These are phyloP conservation scores for Sarocladium strictum DNA, from an alignment of 2,329 filamentous ascomycete genomes.

Conservation along the genomic window DNA sequence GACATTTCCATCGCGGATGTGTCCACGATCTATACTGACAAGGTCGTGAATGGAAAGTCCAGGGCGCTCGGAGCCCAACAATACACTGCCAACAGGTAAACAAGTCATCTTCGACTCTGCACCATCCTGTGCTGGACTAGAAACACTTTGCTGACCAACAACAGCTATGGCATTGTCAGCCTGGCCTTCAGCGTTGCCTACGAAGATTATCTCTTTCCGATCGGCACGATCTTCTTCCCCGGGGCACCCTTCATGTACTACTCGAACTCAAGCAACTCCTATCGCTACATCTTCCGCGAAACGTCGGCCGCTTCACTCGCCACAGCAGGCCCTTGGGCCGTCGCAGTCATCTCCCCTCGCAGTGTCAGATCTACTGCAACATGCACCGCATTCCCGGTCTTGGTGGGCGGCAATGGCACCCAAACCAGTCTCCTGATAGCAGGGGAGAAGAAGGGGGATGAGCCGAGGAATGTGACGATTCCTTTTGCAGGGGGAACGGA, in stretches of 20 bases:
- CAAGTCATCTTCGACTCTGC: neutral
- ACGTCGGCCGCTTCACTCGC: constrained; percentile 10
- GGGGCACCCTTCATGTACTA: constrained; percentile 27
- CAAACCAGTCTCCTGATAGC: constrained; percentile 1
- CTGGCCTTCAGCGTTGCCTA: constrained; percentile 19
- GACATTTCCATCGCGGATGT: constrained; percentile 31
- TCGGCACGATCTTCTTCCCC: constrained; percentile 24
- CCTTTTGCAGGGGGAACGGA: constrained; percentile 21
- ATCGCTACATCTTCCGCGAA: constrained; percentile 34
- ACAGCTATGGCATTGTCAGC: constrained; percentile 32
- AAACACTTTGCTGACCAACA: too few relatives aligned
- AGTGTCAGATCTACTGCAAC: constrained; percentile 22
- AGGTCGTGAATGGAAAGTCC: constrained; percentile 18
- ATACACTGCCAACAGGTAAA: constrained; percentile 35
- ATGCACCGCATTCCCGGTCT: constrained; percentile 26
- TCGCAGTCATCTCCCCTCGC: constrained; percentile 26
- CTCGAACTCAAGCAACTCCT: constrained; percentile 10
- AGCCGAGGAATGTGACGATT: constrained; percentile 15
- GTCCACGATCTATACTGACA: constrained; percentile 25
- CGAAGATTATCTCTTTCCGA: constrained; percentile 16
- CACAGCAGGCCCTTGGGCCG: constrained; percentile 11
- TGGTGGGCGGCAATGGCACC: constrained; percentile 25
- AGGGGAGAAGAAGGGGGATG: constrained; percentile 18
- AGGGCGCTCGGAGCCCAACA: constrained; percentile 26
- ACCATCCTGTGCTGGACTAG: too few relatives aligned